Evolutionary conservation across 2,329 filamentous ascomycete species (phyloP), one percentile per base, ranked within the genome.

Genomic region (Claviceps paspali): DNA sequence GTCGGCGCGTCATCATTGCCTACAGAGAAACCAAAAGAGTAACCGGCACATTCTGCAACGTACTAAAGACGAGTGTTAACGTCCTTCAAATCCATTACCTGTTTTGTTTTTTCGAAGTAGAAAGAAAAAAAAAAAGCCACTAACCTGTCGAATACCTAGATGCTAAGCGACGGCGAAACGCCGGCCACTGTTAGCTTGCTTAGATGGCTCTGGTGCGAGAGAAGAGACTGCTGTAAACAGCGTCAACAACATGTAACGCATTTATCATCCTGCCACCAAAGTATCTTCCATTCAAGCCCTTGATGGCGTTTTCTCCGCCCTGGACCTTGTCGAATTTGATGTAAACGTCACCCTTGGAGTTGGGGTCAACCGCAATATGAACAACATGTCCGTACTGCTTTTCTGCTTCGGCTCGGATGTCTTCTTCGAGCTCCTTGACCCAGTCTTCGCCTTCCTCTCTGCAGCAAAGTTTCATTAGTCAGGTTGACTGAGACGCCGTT

Each of bases 221-320:
- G 68, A 91, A 94, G 63, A 93, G 76, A 71, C 82, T 92, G 76
- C 84, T 91, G 76, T 96, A 98, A 65, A 98, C 85, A 54, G 88
- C 88, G 63, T 98, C 91, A 60, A 96, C 88, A 64, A 98, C 85
- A 59, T 87, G 91, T 47, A 86, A 82, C 51, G 88, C 91, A 57
- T 82, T 88, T 60, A 98, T 93, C 68, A 84, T 85, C 53, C 79
- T 76, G 52, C 84, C 84, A 55, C 85, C 91, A 62, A 98, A 98
- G 62, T 83, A 94, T 56, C 91, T 80, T 54, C 91, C 91, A 61
- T 98, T 96, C 45, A 98, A 76, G 54, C 91, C 91, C 60, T 93
- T 92, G 64, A 96, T 92, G 51, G 91, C 91, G 57, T 95, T 96
- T 63, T 95, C 85, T 56, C 88, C 88, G 50, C 88, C 88, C 58